These are phyloP conservation scores for Penicillium tannophilum DNA, from an alignment of 495 filamentous ascomycete species.

Conservation along the genomic window DNA sequence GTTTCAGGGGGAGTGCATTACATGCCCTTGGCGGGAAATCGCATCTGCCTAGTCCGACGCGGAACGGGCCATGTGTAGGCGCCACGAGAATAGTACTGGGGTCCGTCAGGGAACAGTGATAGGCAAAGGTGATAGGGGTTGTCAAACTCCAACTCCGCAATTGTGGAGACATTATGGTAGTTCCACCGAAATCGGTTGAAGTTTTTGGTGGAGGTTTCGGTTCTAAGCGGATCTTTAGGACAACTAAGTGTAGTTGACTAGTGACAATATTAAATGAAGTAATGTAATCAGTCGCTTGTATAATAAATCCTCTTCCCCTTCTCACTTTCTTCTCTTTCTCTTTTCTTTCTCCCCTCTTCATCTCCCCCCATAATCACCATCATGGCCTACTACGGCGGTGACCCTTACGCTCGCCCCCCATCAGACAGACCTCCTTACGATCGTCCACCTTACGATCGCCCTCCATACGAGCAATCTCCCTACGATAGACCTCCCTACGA, in stretches of 20 bases:
- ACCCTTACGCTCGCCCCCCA: slow-evolving; percentile 28
- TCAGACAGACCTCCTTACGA: slow-evolving; percentile 21
- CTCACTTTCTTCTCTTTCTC: not conserved
- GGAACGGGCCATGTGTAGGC: slow-evolving; percentile 5
- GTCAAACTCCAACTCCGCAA: not conserved
- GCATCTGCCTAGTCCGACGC: slow-evolving; percentile 25
- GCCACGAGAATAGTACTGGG: slow-evolving; percentile 6
- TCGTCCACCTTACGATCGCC: slow-evolving; percentile 23
- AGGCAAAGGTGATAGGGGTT: slow-evolving; percentile 11
- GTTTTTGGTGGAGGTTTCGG: slow-evolving; percentile 9
- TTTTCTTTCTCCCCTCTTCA: slow-evolving; percentile 5
- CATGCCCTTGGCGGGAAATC: slow-evolving; percentile 4
- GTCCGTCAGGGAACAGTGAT: not conserved
- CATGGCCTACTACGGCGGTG: slow-evolving; percentile 35
- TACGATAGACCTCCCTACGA: slow-evolving; percentile 25
- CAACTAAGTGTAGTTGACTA: not conserved
- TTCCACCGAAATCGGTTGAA: not conserved
- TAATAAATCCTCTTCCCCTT: slow-evolving; percentile 5
- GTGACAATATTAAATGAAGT: not conserved
- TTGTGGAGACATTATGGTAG: not conserved
- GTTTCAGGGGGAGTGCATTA: not conserved
- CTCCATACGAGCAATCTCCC: slow-evolving; percentile 16
- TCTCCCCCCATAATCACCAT: slow-evolving; percentile 21
- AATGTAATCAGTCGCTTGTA: slow-evolving; percentile 4
- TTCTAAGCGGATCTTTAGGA: slow-evolving; percentile 14